These are phyloP conservation scores for Solanum corneliomulleri DNA, from an alignment of 257 asterid genomes.

Conservation along the genomic window DNA sequence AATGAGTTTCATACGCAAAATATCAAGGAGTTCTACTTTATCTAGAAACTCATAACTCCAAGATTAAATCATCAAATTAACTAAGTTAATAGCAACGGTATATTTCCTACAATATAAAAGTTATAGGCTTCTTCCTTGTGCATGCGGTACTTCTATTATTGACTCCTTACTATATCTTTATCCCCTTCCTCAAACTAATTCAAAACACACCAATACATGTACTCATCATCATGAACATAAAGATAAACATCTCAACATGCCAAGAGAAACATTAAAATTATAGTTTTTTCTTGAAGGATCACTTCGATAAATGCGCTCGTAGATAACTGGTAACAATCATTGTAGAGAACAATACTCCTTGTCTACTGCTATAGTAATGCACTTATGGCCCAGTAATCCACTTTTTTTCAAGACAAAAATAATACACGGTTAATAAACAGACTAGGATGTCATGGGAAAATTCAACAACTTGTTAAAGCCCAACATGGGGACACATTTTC, in stretches of 20 bases:
- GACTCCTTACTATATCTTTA: slow-evolving; percentile 58
- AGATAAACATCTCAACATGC: neutral
- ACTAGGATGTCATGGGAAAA: no score
- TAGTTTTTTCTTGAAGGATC: slow-evolving; percentile 60
- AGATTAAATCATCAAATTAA: neutral
- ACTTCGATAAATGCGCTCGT: slow-evolving; percentile 68
- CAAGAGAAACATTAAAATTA: neutral
- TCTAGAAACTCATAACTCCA: neutral
- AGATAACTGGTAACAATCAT: slow-evolving; percentile 72
- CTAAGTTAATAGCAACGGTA: neutral
- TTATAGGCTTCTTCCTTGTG: slow-evolving; percentile 40
- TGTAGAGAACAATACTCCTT: slow-evolving; percentile 83
- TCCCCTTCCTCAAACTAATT: slow-evolving; percentile 93
- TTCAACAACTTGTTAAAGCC: no score
- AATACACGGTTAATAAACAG: neutral
- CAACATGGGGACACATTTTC: no score
- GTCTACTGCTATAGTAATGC: slow-evolving; percentile 51
- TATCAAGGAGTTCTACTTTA: neutral
- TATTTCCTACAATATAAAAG: neutral
- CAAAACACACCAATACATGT: slow-evolving; percentile 4
- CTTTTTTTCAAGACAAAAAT: slow-evolving; percentile 18
- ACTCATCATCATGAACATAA: neutral
- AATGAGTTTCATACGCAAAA: neutral
- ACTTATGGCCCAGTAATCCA: slow-evolving; percentile 78
- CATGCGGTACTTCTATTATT: slow-evolving; percentile 88